Percentiles rank a stretch among this genome's conserved stretches.
These are phyloP conservation scores for Jamesozyma lodderae DNA, from an alignment of 805 yeast species.

Conservation along the genomic window DNA sequence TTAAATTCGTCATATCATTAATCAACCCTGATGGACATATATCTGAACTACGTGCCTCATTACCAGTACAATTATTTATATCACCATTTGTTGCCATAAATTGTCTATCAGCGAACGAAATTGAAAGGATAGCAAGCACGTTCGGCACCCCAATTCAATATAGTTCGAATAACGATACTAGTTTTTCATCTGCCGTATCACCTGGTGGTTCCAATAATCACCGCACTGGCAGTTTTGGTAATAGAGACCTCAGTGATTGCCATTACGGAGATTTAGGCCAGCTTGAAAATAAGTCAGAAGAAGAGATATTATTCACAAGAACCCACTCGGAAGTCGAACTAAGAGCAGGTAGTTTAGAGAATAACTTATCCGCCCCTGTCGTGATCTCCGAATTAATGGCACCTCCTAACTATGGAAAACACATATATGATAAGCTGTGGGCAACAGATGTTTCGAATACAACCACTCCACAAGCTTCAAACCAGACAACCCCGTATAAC, in stretches of 20 bases:
- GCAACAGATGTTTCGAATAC: slow-evolving; percentile 36
- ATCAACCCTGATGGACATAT: slow-evolving; percentile 87
- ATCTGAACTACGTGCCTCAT: slow-evolving; percentile 84
- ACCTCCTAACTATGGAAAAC: slow-evolving; percentile 79
- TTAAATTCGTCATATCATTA: slow-evolving; percentile 71
- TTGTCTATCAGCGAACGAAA: slow-evolving; percentile 15
- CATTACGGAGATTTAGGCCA: too few species aligned
- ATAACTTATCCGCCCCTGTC: slow-evolving; percentile 6
- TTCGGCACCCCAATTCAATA: slow-evolving; percentile 1
- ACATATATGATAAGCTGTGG: slow-evolving; percentile 75
- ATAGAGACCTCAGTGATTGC: too few species aligned
- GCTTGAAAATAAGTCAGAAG: too few species aligned
- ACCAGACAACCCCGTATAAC: slow-evolving; percentile 2
- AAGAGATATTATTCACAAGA: slow-evolving; percentile 34
- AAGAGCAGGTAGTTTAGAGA: slow-evolving; percentile 5
- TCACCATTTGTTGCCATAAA: slow-evolving; percentile 72
- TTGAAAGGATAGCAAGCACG: slow-evolving; percentile 4
- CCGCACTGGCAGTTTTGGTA: slow-evolving; percentile 12
- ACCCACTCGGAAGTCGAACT: slow-evolving; percentile 26
- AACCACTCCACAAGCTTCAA: slow-evolving; percentile 4
- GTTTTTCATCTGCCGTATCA: slow-evolving; percentile 10
- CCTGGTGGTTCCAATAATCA: not conserved
- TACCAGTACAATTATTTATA: slow-evolving; percentile 70
- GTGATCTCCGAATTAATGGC: slow-evolving; percentile 45
- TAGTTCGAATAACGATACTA: slow-evolving; percentile 2